Percentiles rank a stretch among this genome's conserved stretches.
Evolutionary conservation across 805 yeast genomes (phyloP).

Genomic region (Wilhelminamyces savonicus): DNA sequence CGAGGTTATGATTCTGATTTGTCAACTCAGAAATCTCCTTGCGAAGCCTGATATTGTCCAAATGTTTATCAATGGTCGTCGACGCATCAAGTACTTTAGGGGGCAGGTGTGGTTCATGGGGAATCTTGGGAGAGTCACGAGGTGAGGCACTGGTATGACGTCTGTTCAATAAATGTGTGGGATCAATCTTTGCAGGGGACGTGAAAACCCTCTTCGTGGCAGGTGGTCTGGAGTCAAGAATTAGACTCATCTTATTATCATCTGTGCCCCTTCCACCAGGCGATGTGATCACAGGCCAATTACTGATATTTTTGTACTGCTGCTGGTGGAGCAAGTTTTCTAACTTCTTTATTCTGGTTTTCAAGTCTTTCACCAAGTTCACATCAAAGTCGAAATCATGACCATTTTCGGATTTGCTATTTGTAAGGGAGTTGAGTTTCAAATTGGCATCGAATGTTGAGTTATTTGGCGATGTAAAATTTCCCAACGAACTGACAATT

Average conservation of each 20-base stretch:
- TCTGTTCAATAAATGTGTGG: conserved; percentile 23
- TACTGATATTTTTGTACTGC: conserved; percentile 50
- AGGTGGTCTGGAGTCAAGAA: conserved; percentile 7
- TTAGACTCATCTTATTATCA: conserved; percentile 13
- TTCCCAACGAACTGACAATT: conserved; percentile 23
- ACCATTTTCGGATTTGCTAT: conserved; percentile 8
- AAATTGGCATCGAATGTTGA: conserved; percentile 4
- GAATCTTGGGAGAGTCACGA: not conserved
- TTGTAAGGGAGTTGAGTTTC: not conserved
- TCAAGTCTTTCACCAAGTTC: conserved; percentile 52
- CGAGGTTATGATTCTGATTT: not conserved
- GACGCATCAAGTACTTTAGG: conserved; percentile 27
- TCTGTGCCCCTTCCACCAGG: too few species aligned
- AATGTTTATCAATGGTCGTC: conserved; percentile 33
- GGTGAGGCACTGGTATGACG: conserved; percentile 5
- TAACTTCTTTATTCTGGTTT: conserved; percentile 64
- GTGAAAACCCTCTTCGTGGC: not conserved
- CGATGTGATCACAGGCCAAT: conserved; percentile 29
- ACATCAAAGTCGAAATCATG: conserved; percentile 28
- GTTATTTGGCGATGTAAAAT: conserved; percentile 16
- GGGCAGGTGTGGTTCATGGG: conserved; percentile 2
- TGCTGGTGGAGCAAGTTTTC: conserved; percentile 75
- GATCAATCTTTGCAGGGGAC: conserved; percentile 10
- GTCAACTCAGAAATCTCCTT: conserved; percentile 19
- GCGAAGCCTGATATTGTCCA: conserved; percentile 34